Evolutionary conservation across 257 asterid species (phyloP).

Genomic region (Galeopsis tetrahit): DNA sequence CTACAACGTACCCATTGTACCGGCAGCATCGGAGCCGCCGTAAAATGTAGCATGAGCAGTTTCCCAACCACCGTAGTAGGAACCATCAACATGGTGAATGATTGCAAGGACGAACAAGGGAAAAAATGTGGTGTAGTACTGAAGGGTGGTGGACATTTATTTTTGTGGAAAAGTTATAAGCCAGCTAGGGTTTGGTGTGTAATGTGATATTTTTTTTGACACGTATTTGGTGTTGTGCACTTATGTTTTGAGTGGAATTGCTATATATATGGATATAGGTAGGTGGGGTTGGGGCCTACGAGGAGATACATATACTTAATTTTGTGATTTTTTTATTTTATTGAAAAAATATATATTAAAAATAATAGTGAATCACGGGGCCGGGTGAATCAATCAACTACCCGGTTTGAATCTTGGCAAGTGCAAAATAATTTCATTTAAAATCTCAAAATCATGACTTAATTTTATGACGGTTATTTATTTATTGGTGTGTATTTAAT

Average conservation of each 20-base stretch:
- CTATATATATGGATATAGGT: slow-evolving; percentile 35
- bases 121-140: slow-evolving; percentile 12
- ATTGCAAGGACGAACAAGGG: slow-evolving; percentile 15
- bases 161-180: background rate
- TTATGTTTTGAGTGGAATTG: slow-evolving; percentile 28
- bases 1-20: slow-evolving; percentile 57
- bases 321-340: background rate
- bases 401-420: background rate
- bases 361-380: slow-evolving; percentile 14
- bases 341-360: background rate
- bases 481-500: background rate
- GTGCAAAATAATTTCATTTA: background rate
- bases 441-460: background rate
- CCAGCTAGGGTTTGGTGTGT: background rate
- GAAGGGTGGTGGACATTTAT: slow-evolving; percentile 28
- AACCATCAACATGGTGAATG: slow-evolving; percentile 12
- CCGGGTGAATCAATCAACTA: slow-evolving; percentile 8
- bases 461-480: background rate
- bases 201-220: background rate
- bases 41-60: slow-evolving; percentile 68
- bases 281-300: slow-evolving; percentile 25
- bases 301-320: background rate
- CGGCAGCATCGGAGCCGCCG: slow-evolving; percentile 68
- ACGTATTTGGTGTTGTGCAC: background rate
- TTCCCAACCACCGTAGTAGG: slow-evolving; percentile 44